A percentile compares a stretch with the other conserved stretches of the same genome.
Conservation (phyloP, 306 rosid genomes). For the Vachellia pachyceras region DNA sequence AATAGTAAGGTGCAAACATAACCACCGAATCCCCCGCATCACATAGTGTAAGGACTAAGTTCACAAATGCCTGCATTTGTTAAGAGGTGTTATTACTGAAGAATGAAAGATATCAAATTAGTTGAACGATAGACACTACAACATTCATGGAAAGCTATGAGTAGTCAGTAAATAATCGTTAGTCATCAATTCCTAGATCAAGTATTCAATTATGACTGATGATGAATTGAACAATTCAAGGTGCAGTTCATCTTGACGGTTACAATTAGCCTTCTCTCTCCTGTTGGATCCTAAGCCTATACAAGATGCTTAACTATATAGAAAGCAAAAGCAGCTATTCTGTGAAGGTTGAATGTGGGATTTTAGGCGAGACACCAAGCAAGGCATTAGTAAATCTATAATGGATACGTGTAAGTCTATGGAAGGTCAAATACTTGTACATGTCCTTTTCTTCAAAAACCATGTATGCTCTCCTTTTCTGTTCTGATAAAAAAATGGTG, state of each 20-base stretch:
- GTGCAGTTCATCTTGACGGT: background rate
- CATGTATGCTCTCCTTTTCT: background rate
- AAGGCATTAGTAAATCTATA: constrained; percentile 1
- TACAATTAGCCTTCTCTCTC: constrained; percentile 6
- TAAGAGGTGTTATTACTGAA: constrained; percentile 35
- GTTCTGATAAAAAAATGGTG: constrained; percentile 16
- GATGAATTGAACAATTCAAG: constrained; percentile 1
- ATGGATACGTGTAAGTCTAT: background rate
- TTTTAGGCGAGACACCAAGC: background rate
- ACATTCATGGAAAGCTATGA: constrained; percentile 13
- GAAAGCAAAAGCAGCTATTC: constrained; percentile 22
- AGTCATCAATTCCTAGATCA: background rate
- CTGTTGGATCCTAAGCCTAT: background rate
- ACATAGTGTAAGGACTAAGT: constrained; percentile 91
- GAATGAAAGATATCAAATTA: constrained; percentile 36
- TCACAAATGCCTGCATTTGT: constrained; percentile 89
- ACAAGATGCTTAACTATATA: background rate
- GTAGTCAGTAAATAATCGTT: background rate
- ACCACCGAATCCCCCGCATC: constrained; percentile 80
- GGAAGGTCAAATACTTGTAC: constrained; percentile 24
- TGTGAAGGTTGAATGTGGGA: constrained; percentile 10
- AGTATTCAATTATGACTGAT: background rate
- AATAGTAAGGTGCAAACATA: constrained; percentile 82
- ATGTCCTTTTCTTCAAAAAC: constrained; percentile 28
- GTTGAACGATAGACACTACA: constrained; percentile 27